Evolutionary conservation across 2,329 filamentous ascomycete genomes (phyloP), one percentile per base, ranked within the genome.

Genomic region (Trichoderma sp.): DNA sequence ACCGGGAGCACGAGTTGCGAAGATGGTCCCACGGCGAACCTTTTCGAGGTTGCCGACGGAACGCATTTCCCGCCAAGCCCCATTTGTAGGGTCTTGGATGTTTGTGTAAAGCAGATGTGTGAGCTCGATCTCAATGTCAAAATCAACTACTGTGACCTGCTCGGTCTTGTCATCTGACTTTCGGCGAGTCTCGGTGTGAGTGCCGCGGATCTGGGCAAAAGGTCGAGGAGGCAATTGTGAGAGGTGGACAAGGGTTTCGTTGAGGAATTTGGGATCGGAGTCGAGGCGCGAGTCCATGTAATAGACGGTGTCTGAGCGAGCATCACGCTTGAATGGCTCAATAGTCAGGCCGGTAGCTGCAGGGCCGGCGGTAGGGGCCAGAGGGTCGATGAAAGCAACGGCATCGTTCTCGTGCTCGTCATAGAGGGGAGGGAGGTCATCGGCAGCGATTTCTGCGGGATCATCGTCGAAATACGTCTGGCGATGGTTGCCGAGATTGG

Each of bases 1-100:
- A n/a, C 79, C 80, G 0, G 85, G 84, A 0, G 83, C 87, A 4
- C 84, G 79, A 5, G 79, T 83, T 68, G 83, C 82, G 18, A 88
- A 81, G 61, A 89, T 81, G 4, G 88, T 88, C 24, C 91, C 91
- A n/a, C 91, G 89, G 66, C 86, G 84, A 11, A 86, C 85, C 71
- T 87, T 86, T 72, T 90, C 86, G 64, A 83, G 80, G 74, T 90
- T 87, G 59, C 86, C 82, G 0, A 86, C 86, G 0, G 86, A 85
- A 11, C 79, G 78, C n/a, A 89, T 71, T 30, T 79, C 71, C 13
- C 77, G 73, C 84, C 81, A 85, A 6, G 83, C 81, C 10, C 56
- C 64, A 21, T 59, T 60, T 49, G 69, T 70, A 37, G 76, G 78
- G 26, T 75, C 76, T 54, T 75, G 73, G 21, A 82, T 80, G 70